Base-by-base conservation (phyloP, 768 basidiomycete genomes). In the Terana coerulea region DNA sequence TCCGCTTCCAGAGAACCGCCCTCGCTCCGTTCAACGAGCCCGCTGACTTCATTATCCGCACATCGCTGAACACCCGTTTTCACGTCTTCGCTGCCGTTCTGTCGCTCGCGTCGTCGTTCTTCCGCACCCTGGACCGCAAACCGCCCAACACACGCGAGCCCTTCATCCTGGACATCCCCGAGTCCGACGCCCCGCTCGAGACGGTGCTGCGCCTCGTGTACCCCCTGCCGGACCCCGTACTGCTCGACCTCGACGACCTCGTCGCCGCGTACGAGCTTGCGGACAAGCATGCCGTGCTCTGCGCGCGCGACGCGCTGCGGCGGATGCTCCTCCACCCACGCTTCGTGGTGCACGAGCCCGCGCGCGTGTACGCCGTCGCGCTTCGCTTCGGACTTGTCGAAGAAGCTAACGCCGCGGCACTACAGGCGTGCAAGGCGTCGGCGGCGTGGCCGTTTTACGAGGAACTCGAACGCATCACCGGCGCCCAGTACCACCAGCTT, bases 291-390 rank as follows among this genome's bases (percentile, higher is more conserved):
- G 83, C 88, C 52, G 72, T 86, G 53, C 37, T 64, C 1, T 69
- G 67, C 5, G 78, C 76, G 42, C 68, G 77, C 54, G 59, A 67
- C 26, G 58, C 69, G 0, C 71, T 89, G 17, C 79, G 83, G 46
- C 67, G 63, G 39, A 63, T 74, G 22, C 76, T 88, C 30, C 57
- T 83, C 15, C 73, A 78, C 0, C 71, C 77, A 6, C 63, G 61
- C 10, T 84, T 82, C 62, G 62, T 83, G 14, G 56, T 66, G 33
- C 58, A 67, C 14, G 71, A 70, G 11, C 81, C 88, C 9, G 71
- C 74, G 12, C 80, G 83, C 12, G 83, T 88, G 2, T 90, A 84
- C 57, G 84, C 86, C 24, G 79, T 88, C 36, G 85, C 88, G 1
- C 79, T 77, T 51, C 79, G 81, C 3, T 82, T 77, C 51, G 81